Conservation (phyloP, 345 rosid species). For the Eutrema heterophyllum region DNA sequence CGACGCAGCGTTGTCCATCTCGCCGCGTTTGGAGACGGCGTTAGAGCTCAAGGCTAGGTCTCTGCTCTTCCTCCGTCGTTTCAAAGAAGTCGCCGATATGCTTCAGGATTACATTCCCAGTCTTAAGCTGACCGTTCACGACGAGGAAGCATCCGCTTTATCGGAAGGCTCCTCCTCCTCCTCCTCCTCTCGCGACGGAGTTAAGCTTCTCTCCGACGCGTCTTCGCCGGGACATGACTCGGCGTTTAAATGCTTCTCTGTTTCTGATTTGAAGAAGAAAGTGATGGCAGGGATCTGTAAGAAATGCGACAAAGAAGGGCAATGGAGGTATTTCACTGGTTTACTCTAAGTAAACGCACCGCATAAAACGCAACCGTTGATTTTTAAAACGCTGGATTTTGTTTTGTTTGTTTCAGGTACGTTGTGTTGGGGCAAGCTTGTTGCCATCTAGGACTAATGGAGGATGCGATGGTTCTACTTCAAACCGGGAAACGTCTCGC, state of each 20-base stretch:
- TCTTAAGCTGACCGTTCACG: constrained; percentile 42
- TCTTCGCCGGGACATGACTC: constrained; percentile 40
- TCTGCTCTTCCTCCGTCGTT: constrained; percentile 28
- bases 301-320: constrained; percentile 74
- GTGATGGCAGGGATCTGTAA: constrained; percentile 77
- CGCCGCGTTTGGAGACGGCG: constrained; percentile 58
- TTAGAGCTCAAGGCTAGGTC: constrained; percentile 35
- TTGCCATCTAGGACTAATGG: constrained; percentile 88
- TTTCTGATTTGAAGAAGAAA: constrained; percentile 84
- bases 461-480: constrained; percentile 92
- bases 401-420: constrained; percentile 51
- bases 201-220: constrained; percentile 44
- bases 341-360: constrained; percentile 9
- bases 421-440: constrained; percentile 87
- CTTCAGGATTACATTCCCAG: constrained; percentile 89
- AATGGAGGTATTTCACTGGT: constrained; percentile 71
- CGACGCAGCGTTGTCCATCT: constrained; percentile 63
- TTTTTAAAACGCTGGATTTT: not conserved
- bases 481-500: constrained; percentile 94
- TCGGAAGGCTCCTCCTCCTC: constrained; percentile 34
- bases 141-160: constrained; percentile 49
- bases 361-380: not conserved
- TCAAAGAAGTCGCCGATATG: constrained; percentile 33
- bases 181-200: constrained; percentile 32
- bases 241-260: constrained; percentile 79